Base-by-base conservation (phyloP, 169 alveolate species). In the Hepatocystis sp. region DNA sequence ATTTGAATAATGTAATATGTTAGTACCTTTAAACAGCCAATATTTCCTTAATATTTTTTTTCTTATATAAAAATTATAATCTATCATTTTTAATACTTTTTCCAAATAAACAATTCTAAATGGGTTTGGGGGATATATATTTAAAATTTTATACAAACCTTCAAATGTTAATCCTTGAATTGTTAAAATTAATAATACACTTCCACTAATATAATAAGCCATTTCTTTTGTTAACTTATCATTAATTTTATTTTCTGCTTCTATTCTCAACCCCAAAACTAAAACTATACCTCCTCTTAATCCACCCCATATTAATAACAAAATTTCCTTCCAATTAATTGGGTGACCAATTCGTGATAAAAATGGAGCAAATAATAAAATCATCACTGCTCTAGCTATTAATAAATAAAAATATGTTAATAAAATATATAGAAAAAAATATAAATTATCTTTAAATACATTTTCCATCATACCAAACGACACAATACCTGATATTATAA, bases 271-370 rank as follows among this genome's bases (percentile, higher is more conserved):
- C 0, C 98, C 98, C 19, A 96, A 71, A 19, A 96, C 97, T 91
- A 96, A 81, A 25, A 95, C 96, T 17, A 96, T 94, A 60, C 98
- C 98, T 0, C 99, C 99, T 28, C 99, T 89, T 19, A 96, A 90
- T 8, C 99, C 99, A 0, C 98, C 98, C 96, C 97, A 96, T 15
- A 94, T 88, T 51, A 96, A 89, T 53, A 96, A 78, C 25, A 95
- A 67, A 32, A 93, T 95, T 84, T 95, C 97, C 60, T 95, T 95
- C 89, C 93, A 94, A 34, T 90, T 90, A 21, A 95, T 53, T 2
- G 93, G 93, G 53, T 94, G 93, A 0, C 96, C 97, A 19, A 92
- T 92, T 56, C 88, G 58, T 23, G 94, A 46, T 3, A 95, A 67
- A 10, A 95, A 86, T 0, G 97, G 97, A 4, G 88, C 68, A 85